These are phyloP conservation scores for Rhodamnia argentea DNA, from an alignment of 345 rosid species.

Conservation along the genomic window DNA sequence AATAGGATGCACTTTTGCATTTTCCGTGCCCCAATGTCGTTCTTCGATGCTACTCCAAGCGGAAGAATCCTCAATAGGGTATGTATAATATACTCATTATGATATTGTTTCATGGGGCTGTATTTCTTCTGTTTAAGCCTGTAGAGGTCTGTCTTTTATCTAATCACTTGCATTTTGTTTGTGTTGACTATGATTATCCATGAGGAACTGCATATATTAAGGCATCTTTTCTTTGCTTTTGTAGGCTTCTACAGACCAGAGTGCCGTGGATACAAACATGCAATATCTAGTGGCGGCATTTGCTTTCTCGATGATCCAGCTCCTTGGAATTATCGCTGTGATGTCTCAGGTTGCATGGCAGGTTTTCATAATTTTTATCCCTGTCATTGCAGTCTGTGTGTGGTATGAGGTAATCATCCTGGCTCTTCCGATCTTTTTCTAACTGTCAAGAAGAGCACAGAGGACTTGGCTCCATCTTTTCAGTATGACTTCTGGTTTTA, in stretches of 20 bases:
- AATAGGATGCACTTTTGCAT: conserved; percentile 47
- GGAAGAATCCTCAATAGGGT: conserved; percentile 57
- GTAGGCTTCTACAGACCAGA: conserved; percentile 89
- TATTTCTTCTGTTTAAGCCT: background rate
- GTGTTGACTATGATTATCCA: background rate
- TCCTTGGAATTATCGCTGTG: conserved; percentile 59
- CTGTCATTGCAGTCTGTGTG: conserved; percentile 46
- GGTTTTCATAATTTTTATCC: conserved; percentile 62
- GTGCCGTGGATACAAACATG: conserved; percentile 44
- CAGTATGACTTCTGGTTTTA: background rate
- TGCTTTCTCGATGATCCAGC: conserved; percentile 47
- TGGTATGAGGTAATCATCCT: conserved; percentile 65
- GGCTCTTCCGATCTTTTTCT: background rate
- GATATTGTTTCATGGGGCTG: background rate
- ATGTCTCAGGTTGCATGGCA: conserved; percentile 89
- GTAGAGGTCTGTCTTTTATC: background rate
- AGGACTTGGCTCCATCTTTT: background rate
- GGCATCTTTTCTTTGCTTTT: background rate
- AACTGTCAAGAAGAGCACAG: background rate
- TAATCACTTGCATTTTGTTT: background rate
- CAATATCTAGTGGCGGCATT: conserved; percentile 31
- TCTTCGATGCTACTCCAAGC: conserved; percentile 70
- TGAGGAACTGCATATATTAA: background rate
- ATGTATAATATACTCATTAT: background rate
- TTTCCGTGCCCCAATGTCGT: conserved; percentile 78